phyloP scores from a whole-genome alignment of 495 filamentous ascomycete species.

The Bombardia bombarda region DNA sequence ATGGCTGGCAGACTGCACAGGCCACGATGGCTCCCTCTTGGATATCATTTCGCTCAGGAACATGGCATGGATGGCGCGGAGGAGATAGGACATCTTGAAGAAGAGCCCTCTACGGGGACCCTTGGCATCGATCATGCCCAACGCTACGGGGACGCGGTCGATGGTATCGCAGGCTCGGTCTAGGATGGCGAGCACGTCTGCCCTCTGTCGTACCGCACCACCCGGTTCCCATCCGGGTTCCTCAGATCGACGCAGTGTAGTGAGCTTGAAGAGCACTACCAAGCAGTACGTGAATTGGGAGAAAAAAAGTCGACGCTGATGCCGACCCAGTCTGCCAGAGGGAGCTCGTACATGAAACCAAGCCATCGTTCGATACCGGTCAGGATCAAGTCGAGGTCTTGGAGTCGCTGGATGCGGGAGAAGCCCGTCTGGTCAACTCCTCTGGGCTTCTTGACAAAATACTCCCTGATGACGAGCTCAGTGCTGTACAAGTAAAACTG shows the following conservation, averaged over 20 bases:
- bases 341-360: conserved; percentile 25
- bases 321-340: conserved; percentile 21
- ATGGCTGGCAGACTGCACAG: background rate
- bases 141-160: conserved; percentile 1
- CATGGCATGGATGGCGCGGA: conserved; percentile 9
- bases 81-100: conserved; percentile 8
- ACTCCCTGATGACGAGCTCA: background rate
- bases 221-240: conserved; percentile 21
- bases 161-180: conserved; percentile 11
- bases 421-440: background rate
- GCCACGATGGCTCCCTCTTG: background rate
- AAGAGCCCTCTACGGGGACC: conserved; percentile 11
- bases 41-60: conserved; percentile 15
- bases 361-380: conserved; percentile 32
- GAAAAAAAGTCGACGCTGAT: conserved; percentile 30
- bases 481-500: conserved; percentile 10
- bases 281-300: conserved; percentile 36
- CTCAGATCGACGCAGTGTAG: conserved; percentile 27
- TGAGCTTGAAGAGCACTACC: conserved; percentile 34
- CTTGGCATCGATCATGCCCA: conserved; percentile 11
- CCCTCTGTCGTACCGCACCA: conserved; percentile 10
- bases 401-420: conserved; percentile 9
- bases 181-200: conserved; percentile 11
- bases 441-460: background rate
- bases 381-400: conserved; percentile 20